These are phyloP conservation scores for Mucuna pruriens DNA, from an alignment of 306 rosid genomes.

Conservation along the genomic window DNA sequence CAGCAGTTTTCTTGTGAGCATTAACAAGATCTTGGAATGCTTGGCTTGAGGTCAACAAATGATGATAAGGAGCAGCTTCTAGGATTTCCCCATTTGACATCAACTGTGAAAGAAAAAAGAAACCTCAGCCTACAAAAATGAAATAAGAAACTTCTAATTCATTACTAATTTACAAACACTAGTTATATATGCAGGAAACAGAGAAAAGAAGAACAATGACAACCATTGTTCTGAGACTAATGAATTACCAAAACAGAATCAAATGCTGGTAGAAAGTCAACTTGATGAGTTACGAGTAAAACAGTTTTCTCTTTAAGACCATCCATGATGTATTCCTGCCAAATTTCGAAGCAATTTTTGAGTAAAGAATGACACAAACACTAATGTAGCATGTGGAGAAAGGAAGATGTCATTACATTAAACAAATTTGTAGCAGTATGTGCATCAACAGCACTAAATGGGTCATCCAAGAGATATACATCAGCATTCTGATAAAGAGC, in stretches of 20 bases:
- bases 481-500: conserved; percentile 78
- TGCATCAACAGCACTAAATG: conserved; percentile 68
- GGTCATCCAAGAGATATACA: conserved; percentile 66
- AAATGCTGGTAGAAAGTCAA: conserved; percentile 58
- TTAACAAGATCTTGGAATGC: conserved; percentile 60
- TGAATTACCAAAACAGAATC: conserved; percentile 48
- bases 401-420: conserved; percentile 36
- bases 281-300: conserved; percentile 61
- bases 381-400: not conserved
- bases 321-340: conserved; percentile 55
- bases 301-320: conserved; percentile 52
- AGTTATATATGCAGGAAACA: not conserved
- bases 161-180: not conserved
- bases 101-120: conserved; percentile 34
- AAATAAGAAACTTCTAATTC: not conserved
- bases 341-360: not conserved
- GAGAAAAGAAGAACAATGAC: not conserved
- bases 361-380: not conserved
- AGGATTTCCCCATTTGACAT: conserved; percentile 54
- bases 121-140: not conserved
- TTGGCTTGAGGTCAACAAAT: conserved; percentile 42
- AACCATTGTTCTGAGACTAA: not conserved
- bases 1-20: conserved; percentile 50
- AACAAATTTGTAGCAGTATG: conserved; percentile 52
- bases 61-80: conserved; percentile 46